Evolutionary conservation across 768 basidiomycete genomes (phyloP).

Genomic region (Strobilomyces dryophilus): DNA sequence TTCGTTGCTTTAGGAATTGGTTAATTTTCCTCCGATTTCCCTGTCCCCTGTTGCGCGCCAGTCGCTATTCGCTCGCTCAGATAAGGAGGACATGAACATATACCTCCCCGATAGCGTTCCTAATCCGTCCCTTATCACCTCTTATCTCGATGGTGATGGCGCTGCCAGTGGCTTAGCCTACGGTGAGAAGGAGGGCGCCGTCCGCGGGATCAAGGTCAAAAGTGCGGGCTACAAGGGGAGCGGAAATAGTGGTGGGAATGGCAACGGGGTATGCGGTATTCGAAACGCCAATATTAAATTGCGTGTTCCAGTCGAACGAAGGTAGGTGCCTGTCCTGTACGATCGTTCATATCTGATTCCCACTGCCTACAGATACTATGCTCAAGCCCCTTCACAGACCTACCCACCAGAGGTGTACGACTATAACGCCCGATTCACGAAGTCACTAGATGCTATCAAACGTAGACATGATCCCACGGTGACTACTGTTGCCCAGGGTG

Average conservation of each 20-base stretch:
- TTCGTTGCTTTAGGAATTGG: conserved; percentile 63
- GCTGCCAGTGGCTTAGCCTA: conserved; percentile 17
- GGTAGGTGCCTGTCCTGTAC: conserved; percentile 39
- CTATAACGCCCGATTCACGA: conserved; percentile 90
- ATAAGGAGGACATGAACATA: conserved; percentile 29
- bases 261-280: conserved; percentile 29
- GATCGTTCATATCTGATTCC: neutral
- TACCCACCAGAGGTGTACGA: conserved; percentile 95
- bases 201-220: conserved; percentile 8
- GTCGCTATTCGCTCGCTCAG: conserved; percentile 52
- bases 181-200: conserved; percentile 14
- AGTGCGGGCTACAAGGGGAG: conserved; percentile 14
- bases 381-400: conserved; percentile 58
- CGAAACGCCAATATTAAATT: conserved; percentile 62
- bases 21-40: conserved; percentile 76
- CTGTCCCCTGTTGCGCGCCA: conserved; percentile 66
- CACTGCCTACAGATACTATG: conserved; percentile 66
- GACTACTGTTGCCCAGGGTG: conserved; percentile 93
- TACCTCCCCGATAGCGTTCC: conserved; percentile 69
- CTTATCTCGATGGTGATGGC: conserved; percentile 32
- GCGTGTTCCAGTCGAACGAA: conserved; percentile 79
- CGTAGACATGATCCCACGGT: conserved; percentile 95
- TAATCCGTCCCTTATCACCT: conserved; percentile 64
- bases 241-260: conserved; percentile 14
- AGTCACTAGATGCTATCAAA: conserved; percentile 84